Conservation (phyloP, 257 asterid species). For the Echites panduratus region DNA sequence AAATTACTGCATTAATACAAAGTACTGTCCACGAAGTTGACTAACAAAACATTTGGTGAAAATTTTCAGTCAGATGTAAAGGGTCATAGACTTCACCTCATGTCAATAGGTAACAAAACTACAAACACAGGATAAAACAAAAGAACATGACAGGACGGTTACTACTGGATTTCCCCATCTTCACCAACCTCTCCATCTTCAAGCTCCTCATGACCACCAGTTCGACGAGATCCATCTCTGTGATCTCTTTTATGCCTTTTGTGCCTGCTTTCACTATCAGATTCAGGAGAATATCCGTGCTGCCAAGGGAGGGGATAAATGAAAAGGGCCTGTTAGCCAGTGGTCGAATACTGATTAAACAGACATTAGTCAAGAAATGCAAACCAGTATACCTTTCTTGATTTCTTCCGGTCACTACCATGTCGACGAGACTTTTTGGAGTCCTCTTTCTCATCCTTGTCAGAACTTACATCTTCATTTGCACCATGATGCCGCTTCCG, state of each 20-base stretch:
- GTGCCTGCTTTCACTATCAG: slow-evolving; percentile 78
- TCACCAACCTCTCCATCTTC: slow-evolving; percentile 99
- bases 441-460: slow-evolving; percentile 83
- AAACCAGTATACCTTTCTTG: slow-evolving; percentile 62
- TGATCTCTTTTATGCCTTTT: slow-evolving; percentile 65
- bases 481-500: slow-evolving; percentile 78
- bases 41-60: not conserved
- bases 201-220: slow-evolving; percentile 74
- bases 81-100: not conserved
- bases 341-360: not conserved
- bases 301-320: slow-evolving; percentile 25
- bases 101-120: slow-evolving; percentile 3
- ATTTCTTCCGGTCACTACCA: slow-evolving; percentile 87
- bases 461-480: slow-evolving; percentile 74
- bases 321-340: not conserved
- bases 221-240: slow-evolving; percentile 59
- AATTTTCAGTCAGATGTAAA: not conserved
- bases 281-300: slow-evolving; percentile 89
- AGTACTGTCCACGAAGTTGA: not conserved
- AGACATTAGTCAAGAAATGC: not conserved
- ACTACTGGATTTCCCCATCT: slow-evolving; percentile 90
- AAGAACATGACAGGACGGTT: not conserved
- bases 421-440: slow-evolving; percentile 70
- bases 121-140: not conserved
- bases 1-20: slow-evolving; percentile 7